Evolutionary conservation across 805 yeast species (phyloP).

Genomic region (Kodamaea lidongshanica): DNA sequence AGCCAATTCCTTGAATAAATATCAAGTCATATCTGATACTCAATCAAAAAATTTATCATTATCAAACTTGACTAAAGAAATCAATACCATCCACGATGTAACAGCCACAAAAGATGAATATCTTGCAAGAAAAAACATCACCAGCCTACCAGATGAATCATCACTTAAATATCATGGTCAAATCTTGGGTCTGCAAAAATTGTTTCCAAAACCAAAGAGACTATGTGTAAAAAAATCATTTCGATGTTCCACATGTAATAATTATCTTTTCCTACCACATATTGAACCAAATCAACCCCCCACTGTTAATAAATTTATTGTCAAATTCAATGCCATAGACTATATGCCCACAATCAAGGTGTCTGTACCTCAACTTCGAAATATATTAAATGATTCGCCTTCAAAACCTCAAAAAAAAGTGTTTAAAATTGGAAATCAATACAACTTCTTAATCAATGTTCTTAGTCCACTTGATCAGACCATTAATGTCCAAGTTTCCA

Average conservation of each 20-base stretch:
- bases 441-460: slow-evolving; percentile 22
- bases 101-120: neutral
- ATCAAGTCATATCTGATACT: neutral
- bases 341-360: slow-evolving; percentile 24
- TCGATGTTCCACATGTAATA: slow-evolving; percentile 26
- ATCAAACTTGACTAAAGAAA: slow-evolving; percentile 4
- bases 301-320: slow-evolving; percentile 18
- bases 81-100: no score
- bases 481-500: slow-evolving; percentile 18
- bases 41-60: slow-evolving; percentile 8
- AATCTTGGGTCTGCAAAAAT: no score
- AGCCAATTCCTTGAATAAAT: neutral
- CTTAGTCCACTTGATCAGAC: slow-evolving; percentile 26
- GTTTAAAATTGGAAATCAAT: slow-evolving; percentile 10
- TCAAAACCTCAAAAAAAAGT: slow-evolving; percentile 6
- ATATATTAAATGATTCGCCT: slow-evolving; percentile 6
- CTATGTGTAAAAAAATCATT: slow-evolving; percentile 21
- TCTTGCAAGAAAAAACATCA: neutral
- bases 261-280: slow-evolving; percentile 21
- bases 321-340: slow-evolving; percentile 30
- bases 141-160: neutral
- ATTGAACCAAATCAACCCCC: slow-evolving; percentile 20
- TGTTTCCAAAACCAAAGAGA: slow-evolving; percentile 6
- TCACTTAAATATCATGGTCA: no score
- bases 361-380: slow-evolving; percentile 12